These are phyloP conservation scores for Cryptococcus maquisensis DNA, from an alignment of 1,284 basidiomycete species.

Conservation along the genomic window DNA sequence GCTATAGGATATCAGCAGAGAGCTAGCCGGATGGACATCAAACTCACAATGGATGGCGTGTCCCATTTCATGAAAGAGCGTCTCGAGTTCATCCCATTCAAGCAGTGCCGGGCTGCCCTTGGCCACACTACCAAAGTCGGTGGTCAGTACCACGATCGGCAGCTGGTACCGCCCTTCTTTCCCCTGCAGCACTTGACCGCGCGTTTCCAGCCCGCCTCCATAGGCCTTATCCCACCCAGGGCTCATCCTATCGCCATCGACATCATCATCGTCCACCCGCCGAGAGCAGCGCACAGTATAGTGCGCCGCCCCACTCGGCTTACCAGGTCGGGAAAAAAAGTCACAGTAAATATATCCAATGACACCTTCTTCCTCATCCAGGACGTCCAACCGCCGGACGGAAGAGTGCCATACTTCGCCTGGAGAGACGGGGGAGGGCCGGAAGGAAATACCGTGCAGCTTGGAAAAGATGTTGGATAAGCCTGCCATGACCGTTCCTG, in stretches of 20 bases:
- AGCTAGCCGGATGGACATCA: no score
- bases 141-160: conserved; percentile 85
- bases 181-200: conserved; percentile 47
- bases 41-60: conserved; percentile 96
- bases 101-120: conserved; percentile 64
- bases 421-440: conserved; percentile 59
- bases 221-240: conserved; percentile 36
- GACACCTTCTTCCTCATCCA: conserved; percentile 70
- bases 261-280: conserved; percentile 84
- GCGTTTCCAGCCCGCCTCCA: conserved; percentile 39
- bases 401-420: conserved; percentile 87
- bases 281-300: conserved; percentile 95
- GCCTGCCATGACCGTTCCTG: conserved; percentile 81
- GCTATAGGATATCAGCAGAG: conserved; percentile 49
- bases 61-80: conserved; percentile 98
- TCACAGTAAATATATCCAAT: conserved; percentile 96
- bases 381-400: conserved; percentile 86
- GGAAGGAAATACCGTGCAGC: conserved; percentile 79
- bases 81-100: conserved; percentile 91
- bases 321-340: conserved; percentile 77
- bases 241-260: conserved; percentile 56
- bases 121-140: conserved; percentile 70
- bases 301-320: conserved; percentile 80
- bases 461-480: conserved; percentile 76
- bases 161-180: conserved; percentile 73